Conservation (phyloP, 2,329 filamentous ascomycete genomes). For the Zalaria sp. region DNA sequence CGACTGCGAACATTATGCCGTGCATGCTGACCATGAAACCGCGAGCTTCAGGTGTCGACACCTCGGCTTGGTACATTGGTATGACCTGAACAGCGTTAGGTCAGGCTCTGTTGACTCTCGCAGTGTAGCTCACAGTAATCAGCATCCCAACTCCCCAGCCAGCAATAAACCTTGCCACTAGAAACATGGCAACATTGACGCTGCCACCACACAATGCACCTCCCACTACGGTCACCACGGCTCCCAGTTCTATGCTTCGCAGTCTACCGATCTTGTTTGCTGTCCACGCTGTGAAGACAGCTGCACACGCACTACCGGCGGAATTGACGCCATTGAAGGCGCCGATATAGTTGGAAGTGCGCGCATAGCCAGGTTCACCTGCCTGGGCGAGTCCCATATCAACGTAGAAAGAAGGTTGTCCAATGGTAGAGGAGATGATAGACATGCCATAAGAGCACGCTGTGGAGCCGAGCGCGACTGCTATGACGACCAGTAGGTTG, state of each 20-base stretch:
- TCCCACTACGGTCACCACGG: constrained; percentile 23
- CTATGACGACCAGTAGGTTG: constrained; percentile 20
- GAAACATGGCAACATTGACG: constrained; percentile 25
- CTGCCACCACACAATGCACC: constrained; percentile 24
- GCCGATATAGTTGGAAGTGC: constrained; percentile 28
- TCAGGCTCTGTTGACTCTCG: no score
- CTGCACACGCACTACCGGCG: constrained; percentile 26
- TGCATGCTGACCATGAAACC: constrained; percentile 27
- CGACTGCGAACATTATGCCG: constrained; percentile 27
- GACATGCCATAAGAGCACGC: constrained; percentile 19
- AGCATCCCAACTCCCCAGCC: constrained; percentile 8
- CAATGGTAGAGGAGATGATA: constrained; percentile 30
- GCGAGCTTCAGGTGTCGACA: constrained; percentile 23
- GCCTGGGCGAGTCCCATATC: constrained; percentile 25
- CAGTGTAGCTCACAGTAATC: neutral
- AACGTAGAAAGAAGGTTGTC: constrained; percentile 31
- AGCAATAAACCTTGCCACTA: constrained; percentile 23
- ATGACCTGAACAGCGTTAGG: constrained; percentile 5
- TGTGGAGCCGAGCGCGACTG: constrained; percentile 19
- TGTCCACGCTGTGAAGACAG: constrained; percentile 23
- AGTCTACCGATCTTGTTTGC: constrained; percentile 24
- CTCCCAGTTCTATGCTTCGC: constrained; percentile 22
- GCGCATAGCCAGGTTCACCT: constrained; percentile 25
- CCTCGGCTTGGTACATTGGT: constrained; percentile 26
- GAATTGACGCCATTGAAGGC: constrained; percentile 32